Evolutionary conservation across 257 asterid species (phyloP).

Genomic region (Plantago elongata): DNA sequence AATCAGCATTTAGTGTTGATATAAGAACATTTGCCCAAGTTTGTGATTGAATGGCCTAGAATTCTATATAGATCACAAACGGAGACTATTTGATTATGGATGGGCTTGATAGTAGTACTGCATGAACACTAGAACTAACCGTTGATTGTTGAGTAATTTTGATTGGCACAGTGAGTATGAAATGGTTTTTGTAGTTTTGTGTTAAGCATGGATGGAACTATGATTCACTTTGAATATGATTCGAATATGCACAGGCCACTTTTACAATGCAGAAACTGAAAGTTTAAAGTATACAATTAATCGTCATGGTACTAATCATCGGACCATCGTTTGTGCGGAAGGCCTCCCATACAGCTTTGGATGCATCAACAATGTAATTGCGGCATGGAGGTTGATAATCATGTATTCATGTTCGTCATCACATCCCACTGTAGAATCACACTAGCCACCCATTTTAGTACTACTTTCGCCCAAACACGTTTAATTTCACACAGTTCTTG

Average conservation of each 20-base stretch:
- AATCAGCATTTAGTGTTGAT: neutral
- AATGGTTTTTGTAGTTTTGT: neutral
- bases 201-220: neutral
- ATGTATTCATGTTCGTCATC: conserved; percentile 18
- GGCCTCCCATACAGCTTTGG: conserved; percentile 31
- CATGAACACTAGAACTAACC: too few species aligned
- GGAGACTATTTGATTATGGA: too few species aligned
- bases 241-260: neutral
- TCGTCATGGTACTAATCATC: neutral
- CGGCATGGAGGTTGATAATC: conserved; percentile 28
- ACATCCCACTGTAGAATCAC: conserved; percentile 5
- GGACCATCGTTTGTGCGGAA: conserved; percentile 15
- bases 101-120: too few species aligned
- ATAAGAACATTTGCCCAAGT: neutral
- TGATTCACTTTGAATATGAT: neutral
- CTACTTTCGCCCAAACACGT: too few species aligned
- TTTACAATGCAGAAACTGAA: conserved; percentile 1
- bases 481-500: too few species aligned
- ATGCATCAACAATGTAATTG: conserved; percentile 34
- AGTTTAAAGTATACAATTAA: neutral
- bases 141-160: neutral
- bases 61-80: neutral
- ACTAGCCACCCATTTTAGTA: too few species aligned
- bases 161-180: neutral
- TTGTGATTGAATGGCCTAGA: neutral